phyloP scores from a whole-genome alignment of 1,284 basidiomycete species.

The Cerioporus squamosus region DNA sequence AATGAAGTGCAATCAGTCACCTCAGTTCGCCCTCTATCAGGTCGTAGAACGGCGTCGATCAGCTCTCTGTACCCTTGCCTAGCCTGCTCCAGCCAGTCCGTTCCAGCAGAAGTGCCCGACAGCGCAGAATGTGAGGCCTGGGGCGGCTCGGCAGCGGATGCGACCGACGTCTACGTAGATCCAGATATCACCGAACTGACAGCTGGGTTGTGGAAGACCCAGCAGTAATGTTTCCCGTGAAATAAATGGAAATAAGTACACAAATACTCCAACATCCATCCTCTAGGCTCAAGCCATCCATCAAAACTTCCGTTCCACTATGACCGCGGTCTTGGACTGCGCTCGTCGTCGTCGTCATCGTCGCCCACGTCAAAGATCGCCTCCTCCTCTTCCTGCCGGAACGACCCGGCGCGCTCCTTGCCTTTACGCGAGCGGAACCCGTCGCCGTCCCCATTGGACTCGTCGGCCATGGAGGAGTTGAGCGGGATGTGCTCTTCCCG shows the following conservation, averaged over 20 bases:
- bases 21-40: too few relatives aligned
- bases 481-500: conserved; percentile 61
- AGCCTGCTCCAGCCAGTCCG: too few relatives aligned
- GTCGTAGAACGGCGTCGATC: too few relatives aligned
- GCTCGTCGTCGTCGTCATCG: conserved; percentile 45
- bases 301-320: neutral
- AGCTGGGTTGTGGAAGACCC: too few relatives aligned
- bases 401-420: conserved; percentile 42
- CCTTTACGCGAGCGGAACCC: conserved; percentile 41
- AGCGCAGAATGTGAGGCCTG: too few relatives aligned
- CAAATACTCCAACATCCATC: too few relatives aligned
- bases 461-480: conserved; percentile 36
- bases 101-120: too few relatives aligned
- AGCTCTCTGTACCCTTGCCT: too few relatives aligned
- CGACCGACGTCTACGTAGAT: too few relatives aligned
- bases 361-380: conserved; percentile 52
- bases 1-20: neutral
- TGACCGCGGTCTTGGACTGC: neutral
- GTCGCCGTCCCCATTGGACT: conserved; percentile 18
- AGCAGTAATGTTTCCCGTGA: neutral
- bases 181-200: too few relatives aligned
- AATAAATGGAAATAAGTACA: neutral
- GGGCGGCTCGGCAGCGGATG: too few relatives aligned
- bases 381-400: conserved; percentile 26
- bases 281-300: too few relatives aligned